Percentiles rank a stretch among this genome's conserved stretches.
Evolutionary conservation across 768 basidiomycete genomes (phyloP).

Genomic region (Hygrocybe punicea): DNA sequence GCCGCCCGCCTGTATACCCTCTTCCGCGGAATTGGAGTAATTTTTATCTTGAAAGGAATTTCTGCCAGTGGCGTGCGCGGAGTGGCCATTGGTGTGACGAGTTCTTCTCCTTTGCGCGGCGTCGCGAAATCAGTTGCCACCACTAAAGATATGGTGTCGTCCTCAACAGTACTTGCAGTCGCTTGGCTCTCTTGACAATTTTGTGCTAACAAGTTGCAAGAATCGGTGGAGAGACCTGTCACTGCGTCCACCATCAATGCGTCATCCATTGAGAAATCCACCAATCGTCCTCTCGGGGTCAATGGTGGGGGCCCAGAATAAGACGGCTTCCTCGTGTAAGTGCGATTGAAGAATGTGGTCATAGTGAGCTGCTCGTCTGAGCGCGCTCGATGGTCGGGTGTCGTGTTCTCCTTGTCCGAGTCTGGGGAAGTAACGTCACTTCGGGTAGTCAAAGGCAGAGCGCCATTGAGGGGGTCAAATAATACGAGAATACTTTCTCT

Average conservation of each 20-base stretch:
- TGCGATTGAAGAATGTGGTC: slow-evolving; percentile 38
- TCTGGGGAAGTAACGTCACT: slow-evolving; percentile 29
- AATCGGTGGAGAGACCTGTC: too few species aligned
- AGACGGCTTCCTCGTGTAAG: slow-evolving; percentile 27
- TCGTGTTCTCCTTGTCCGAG: slow-evolving; percentile 49
- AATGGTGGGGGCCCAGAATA: slow-evolving; percentile 24
- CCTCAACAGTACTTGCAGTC: background rate
- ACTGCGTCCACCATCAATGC: too few species aligned
- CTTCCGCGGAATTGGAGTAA: slow-evolving; percentile 33
- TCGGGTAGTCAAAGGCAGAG: slow-evolving; percentile 14
- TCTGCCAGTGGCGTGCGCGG: slow-evolving; percentile 41
- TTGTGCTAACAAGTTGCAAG: too few species aligned
- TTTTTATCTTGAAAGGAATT: slow-evolving; percentile 32
- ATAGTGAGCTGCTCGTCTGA: slow-evolving; percentile 19
- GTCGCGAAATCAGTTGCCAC: slow-evolving; percentile 14
- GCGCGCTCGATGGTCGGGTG: slow-evolving; percentile 11
- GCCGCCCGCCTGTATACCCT: slow-evolving; percentile 15
- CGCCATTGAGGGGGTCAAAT: slow-evolving; percentile 46
- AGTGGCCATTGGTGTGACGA: background rate
- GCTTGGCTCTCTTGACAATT: too few species aligned
- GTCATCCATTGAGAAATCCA: slow-evolving; percentile 46
- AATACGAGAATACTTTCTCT: slow-evolving; percentile 47
- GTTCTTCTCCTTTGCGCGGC: background rate
- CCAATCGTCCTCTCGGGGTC: slow-evolving; percentile 48
- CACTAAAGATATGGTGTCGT: background rate